Base-by-base conservation (phyloP, 2,329 filamentous ascomycete genomes). In the Fusarium bulbicola region DNA sequence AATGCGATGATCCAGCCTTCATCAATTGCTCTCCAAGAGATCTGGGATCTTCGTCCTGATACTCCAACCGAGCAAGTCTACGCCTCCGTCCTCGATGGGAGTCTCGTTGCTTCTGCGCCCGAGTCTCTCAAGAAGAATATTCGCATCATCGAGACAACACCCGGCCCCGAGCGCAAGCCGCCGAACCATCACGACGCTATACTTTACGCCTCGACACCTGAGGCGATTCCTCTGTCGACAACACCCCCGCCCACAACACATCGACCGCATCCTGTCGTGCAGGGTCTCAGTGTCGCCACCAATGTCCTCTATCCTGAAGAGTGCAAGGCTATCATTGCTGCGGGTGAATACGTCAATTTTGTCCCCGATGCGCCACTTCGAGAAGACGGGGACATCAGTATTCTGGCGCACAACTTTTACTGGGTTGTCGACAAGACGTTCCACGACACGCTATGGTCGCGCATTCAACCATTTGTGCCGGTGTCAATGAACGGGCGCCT, bases 391-490 rank as follows among this genome's bases (percentile, higher is more conserved):
- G 90, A 92, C 59, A 85, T 86, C 30, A 92, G 90, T 75, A 86
- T 93, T 52, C 80, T 93, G 3, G 91, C 91, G 0, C 91, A 93
- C 82, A 93, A 93, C 79, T 92, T 93, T 74, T 93, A 93, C 82
- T 93, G 91, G 91, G 85, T 93, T 14, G 85, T 90, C 18, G 91
- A 93, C 73, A 83, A 85, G 28, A 83, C 85, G 0, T 92, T 93
- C 78, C 88, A 91, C 75, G 86, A 91, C 63, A 85, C 83, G 20
- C 84, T 93, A 3, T 93, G 91, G 91, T 80, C 82, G 1, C 86
- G 91, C 20, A 87, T 93, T 6, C 81, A 85, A 6, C 81, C 85
- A 0, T 90, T 89, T 53, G 86, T 93, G 0, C 91, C 92, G 0
- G 77, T 82, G 0, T 80, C 81, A 0, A 82, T 92, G 3, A 85